Base-by-base conservation (phyloP, 192 early-diverging fungal genomes). In the Coemansia sp. region DNA sequence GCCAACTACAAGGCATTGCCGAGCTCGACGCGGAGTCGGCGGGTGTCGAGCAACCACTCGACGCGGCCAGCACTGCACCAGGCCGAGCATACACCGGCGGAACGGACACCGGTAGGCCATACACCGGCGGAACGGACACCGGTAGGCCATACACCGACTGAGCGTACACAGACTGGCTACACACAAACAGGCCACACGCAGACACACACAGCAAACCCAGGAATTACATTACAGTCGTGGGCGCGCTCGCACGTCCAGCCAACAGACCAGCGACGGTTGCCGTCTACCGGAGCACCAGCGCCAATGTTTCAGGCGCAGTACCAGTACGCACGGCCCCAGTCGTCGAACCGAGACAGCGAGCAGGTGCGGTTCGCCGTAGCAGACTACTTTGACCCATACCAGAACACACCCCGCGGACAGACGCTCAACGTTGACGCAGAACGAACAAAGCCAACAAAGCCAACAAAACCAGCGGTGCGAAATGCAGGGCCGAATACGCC, bases 361-460 rank as follows among this genome's bases (percentile, higher is more conserved):
- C 47, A 64, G 0, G 62, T 64, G 27, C 58, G 69, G 31, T 61
- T 50, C 16, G 71, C 72, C n/a, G 62, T 71, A 4, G 77, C 77
- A 7, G 77, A 80, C 58, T 80, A 74, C 55, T 68, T 74, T 59
- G 77, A 80, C 72, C 77, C 77, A 49, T 80, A 80, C 65, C 63
- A 54, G 37, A 37, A 59, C 31, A 47, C 61, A 11, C 21, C 61
- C 1, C 77, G 52, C 21, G 77, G 77, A 16, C 77, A 80, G 58
- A 77, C 65, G 10, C 68, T 77, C 17, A 60, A 74, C 12, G 52
- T 61, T 25, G 63, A 75, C 11, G 65, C 38, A 37, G 52, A 35
- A 1, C 8, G 7, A 35, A 35, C 41, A n/a, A 43, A 22, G 49
- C 48, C 53, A 35, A 35, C 41, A n/a, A 43, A 22, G 49, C 48